Percentiles rank a stretch among this genome's conserved stretches.
Conservation (phyloP, 108 stramenopile genomes). For the Nitzschia putrida region DNA sequence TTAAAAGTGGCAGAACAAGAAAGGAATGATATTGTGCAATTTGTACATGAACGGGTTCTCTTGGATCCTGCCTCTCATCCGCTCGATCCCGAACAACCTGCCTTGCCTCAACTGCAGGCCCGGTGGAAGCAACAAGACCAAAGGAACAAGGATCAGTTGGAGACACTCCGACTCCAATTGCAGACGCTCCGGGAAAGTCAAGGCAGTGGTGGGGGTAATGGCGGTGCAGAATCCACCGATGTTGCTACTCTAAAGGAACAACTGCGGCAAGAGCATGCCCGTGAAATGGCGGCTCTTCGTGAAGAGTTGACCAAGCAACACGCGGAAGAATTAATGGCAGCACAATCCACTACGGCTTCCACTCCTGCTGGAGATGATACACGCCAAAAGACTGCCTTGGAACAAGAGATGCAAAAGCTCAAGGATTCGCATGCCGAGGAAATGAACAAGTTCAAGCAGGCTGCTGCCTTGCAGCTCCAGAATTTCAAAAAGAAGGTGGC, state of each 20-base stretch:
- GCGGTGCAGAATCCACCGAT: slow-evolving; percentile 44
- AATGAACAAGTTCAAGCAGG: slow-evolving; percentile 45
- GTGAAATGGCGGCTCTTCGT: slow-evolving; percentile 16
- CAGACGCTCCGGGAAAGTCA: slow-evolving; percentile 10
- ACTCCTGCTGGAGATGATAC: slow-evolving; percentile 17
- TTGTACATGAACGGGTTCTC: slow-evolving; percentile 66
- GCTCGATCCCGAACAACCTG: slow-evolving; percentile 3
- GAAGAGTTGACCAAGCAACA: slow-evolving; percentile 25
- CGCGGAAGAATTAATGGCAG: slow-evolving; percentile 13
- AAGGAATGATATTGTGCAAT: slow-evolving; percentile 48
- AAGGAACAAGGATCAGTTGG: slow-evolving; percentile 27
- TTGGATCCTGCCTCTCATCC: slow-evolving; percentile 36
- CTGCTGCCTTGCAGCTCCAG: slow-evolving; percentile 46
- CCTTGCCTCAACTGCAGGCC: slow-evolving; percentile 9
- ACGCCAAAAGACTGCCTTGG: neutral
- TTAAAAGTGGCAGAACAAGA: slow-evolving; percentile 57
- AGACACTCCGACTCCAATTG: slow-evolving; percentile 15
- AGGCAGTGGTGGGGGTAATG: slow-evolving; percentile 23
- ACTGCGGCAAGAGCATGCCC: slow-evolving; percentile 31
- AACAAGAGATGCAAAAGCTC: slow-evolving; percentile 43
- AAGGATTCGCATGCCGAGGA: slow-evolving; percentile 44
- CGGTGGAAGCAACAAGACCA: slow-evolving; percentile 29
- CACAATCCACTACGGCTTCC: slow-evolving; percentile 2
- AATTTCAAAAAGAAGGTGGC: slow-evolving; percentile 62
- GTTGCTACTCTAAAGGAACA: slow-evolving; percentile 58